Evolutionary conservation across 306 rosid species (phyloP).

Genomic region (Cicer bijugum): DNA sequence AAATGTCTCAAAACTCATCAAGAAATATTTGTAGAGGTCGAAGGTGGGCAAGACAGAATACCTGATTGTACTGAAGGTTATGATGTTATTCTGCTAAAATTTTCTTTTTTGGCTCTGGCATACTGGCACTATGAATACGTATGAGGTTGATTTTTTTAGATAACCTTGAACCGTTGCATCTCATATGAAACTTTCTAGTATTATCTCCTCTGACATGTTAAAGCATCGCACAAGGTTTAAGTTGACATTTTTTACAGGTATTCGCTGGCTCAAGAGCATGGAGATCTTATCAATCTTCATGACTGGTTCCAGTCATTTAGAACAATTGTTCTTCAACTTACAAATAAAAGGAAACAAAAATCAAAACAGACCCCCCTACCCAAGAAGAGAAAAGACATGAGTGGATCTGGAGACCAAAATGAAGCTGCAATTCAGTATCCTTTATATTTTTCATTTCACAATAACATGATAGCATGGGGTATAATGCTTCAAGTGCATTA

Average conservation of each 20-base stretch:
- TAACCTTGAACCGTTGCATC: slow-evolving; percentile 15
- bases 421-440: slow-evolving; percentile 95
- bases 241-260: slow-evolving; percentile 59
- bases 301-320: slow-evolving; percentile 93
- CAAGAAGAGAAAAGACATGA: slow-evolving; percentile 64
- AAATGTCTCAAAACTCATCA: slow-evolving; percentile 1
- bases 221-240: slow-evolving; percentile 8
- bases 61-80: neutral
- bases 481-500: slow-evolving; percentile 26
- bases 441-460: slow-evolving; percentile 44
- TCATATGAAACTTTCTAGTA: neutral
- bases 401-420: slow-evolving; percentile 58
- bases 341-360: slow-evolving; percentile 61
- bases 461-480: neutral
- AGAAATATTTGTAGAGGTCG: slow-evolving; percentile 1
- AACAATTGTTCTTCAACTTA: slow-evolving; percentile 55
- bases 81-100: slow-evolving; percentile 2
- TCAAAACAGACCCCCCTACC: slow-evolving; percentile 62
- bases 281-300: slow-evolving; percentile 95
- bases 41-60: neutral
- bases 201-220: slow-evolving; percentile 24
- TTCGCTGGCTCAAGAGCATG: slow-evolving; percentile 85
- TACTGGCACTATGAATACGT: neutral
- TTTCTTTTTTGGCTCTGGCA: neutral
- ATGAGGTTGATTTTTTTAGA: neutral